Evolutionary conservation across 2,329 filamentous ascomycete species (phyloP), one percentile per base, ranked within the genome.

Genomic region (Hypoxylon sp.): DNA sequence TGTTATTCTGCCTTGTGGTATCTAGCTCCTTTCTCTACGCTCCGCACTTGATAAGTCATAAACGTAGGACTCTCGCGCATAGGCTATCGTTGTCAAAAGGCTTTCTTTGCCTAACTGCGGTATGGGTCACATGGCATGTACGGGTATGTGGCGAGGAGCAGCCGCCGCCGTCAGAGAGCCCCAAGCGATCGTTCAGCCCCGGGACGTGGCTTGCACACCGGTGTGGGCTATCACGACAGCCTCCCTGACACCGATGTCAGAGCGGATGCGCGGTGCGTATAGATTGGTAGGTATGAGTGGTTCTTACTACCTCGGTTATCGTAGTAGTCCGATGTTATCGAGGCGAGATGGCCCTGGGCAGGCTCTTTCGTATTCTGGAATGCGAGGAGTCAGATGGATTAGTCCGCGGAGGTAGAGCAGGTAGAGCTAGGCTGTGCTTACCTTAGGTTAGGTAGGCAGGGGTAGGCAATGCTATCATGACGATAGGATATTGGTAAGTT

Each of bases 181-280:
- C n/a, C 10, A 24, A 17, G 39, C 26, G 54, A 35, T 11, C 53
- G 33, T 47, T 56, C 29, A 56, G 39, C 54, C 33, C 39, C 29
- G 11, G 54, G 14, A 17, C 29, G 52, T 19, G 54, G 54, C 54
- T 47, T 46, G 46, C 26, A 47, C 26, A 31, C 39, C 39, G 33
- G 46, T 35, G 11, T 47, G 42, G 29, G 46, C 42, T 42, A n/a
- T 44, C 39, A 44, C 17, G 39, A 44, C 39, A 44, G 17, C 37
- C 37, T 42, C 37, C 37, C 37, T 42, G 37, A 42, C 37, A 42
- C 37, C 39, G 17, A 44, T 22, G 39, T 22, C 17, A 44, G 17
- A 44, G 17, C 39, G 39, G 6, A 44, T 44, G 14, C 29, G 44
- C 22, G 11, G 26, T 56, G 6, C n/a, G 10, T 44, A 31, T 44